Evolutionary conservation across 768 basidiomycete species (phyloP).

Genomic region (Hygrophorus pudorinus): DNA sequence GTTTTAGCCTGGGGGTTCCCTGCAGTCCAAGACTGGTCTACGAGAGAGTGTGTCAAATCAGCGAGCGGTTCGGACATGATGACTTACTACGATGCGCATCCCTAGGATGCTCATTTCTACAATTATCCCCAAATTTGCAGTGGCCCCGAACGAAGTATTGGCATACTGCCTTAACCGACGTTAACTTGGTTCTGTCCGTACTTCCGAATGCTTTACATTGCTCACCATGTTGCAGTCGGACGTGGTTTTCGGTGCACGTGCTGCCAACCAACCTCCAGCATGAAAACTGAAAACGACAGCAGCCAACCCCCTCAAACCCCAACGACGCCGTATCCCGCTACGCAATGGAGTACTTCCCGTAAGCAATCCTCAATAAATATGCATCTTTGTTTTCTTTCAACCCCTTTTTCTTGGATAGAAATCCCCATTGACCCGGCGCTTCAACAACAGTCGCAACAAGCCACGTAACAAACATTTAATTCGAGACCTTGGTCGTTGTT

Average conservation of each 20-base stretch:
- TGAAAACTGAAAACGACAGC: constrained; percentile 5
- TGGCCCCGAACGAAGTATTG: constrained; percentile 50
- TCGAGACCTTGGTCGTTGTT: constrained; percentile 11
- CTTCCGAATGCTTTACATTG: too few relatives aligned
- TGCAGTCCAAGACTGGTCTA: constrained; percentile 33
- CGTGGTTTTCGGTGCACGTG: too few relatives aligned
- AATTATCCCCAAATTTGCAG: constrained; percentile 57
- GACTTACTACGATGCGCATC: background rate
- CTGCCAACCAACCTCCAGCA: background rate
- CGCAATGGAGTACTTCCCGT: constrained; percentile 4
- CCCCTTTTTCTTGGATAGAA: constrained; percentile 22
- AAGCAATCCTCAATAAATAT: background rate
- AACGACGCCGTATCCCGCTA: background rate
- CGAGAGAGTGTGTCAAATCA: background rate
- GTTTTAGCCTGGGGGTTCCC: constrained; percentile 14
- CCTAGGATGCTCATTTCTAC: constrained; percentile 53
- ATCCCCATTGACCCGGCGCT: constrained; percentile 63
- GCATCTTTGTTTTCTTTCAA: background rate
- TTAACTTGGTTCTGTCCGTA: too few relatives aligned
- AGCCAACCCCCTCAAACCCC: background rate
- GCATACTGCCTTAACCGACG: constrained; percentile 38
- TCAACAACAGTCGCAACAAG: constrained; percentile 45
- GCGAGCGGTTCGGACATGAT: background rate
- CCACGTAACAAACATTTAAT: constrained; percentile 26
- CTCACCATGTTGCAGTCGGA: too few relatives aligned